Evolutionary conservation across 805 yeast species (phyloP).

Genomic region (Groenewaldozyma salmanticensis): DNA sequence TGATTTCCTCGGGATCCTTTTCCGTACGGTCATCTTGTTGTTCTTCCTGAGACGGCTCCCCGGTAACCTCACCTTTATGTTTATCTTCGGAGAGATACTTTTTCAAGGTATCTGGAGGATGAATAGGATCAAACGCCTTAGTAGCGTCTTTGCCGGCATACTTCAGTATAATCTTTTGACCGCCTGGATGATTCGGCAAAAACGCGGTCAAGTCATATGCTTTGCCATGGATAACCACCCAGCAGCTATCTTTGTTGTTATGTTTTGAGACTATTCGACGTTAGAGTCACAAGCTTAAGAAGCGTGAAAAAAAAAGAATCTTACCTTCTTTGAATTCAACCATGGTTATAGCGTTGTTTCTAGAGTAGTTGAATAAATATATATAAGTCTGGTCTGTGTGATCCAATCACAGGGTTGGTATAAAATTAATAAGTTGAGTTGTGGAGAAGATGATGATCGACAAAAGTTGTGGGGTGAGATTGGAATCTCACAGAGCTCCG

Average conservation of each 20-base stretch:
- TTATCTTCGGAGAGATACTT: slow-evolving; percentile 49
- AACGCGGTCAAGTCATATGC: slow-evolving; percentile 71
- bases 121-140: slow-evolving; percentile 77
- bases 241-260: slow-evolving; percentile 52
- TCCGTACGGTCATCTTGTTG: slow-evolving; percentile 17
- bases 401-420: no score
- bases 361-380: no score
- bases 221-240: slow-evolving; percentile 75
- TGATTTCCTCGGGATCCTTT: slow-evolving; percentile 33
- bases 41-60: slow-evolving; percentile 7
- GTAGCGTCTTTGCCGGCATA: slow-evolving; percentile 73
- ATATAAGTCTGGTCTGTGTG: no score
- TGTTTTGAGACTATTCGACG: slow-evolving; percentile 39
- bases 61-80: slow-evolving; percentile 46
- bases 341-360: slow-evolving; percentile 10
- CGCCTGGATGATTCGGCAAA: slow-evolving; percentile 53
- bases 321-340: slow-evolving; percentile 15
- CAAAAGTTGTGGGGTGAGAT: no score
- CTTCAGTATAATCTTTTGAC: slow-evolving; percentile 43
- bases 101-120: slow-evolving; percentile 77
- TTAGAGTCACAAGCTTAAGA: slow-evolving; percentile 16
- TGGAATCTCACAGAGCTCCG: no score
- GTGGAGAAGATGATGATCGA: no score
- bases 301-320: neutral
- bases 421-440: no score